Evolutionary conservation across 305 asterid species (phyloP).

Genomic region (Petunia hybrid): DNA sequence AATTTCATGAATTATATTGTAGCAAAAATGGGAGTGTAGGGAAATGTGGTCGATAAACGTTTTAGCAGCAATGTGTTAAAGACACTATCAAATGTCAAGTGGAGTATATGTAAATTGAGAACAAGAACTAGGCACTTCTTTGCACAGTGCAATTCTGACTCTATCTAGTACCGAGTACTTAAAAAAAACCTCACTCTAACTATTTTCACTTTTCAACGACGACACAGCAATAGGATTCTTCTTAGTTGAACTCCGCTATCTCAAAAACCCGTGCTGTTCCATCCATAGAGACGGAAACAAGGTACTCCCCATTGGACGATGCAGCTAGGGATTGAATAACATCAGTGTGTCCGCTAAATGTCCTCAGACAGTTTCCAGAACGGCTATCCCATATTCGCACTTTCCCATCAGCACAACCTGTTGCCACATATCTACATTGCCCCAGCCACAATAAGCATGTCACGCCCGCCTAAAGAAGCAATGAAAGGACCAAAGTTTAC

Average conservation of each 20-base stretch:
- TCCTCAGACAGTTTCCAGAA: slow-evolving; percentile 66
- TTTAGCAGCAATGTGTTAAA: no score
- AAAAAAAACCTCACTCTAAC: not conserved
- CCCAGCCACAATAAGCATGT: slow-evolving; percentile 77
- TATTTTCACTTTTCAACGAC: not conserved
- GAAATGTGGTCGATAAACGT: not conserved
- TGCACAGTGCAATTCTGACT: no score
- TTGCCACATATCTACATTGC: slow-evolving; percentile 61
- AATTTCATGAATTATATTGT: no score
- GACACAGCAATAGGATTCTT: not conserved
- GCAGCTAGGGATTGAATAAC: slow-evolving; percentile 65
- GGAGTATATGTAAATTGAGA: no score
- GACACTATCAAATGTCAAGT: no score
- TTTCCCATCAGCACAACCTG: slow-evolving; percentile 75
- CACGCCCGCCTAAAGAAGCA: slow-evolving; percentile 65
- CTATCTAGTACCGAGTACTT: not conserved
- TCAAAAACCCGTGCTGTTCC: slow-evolving; percentile 77
- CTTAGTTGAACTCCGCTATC: slow-evolving; percentile 63
- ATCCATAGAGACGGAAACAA: slow-evolving; percentile 73
- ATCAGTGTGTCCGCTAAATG: slow-evolving; percentile 62
- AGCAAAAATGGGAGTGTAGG: not conserved
- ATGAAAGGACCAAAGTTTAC: not conserved
- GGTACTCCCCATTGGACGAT: slow-evolving; percentile 57
- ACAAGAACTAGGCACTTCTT: no score
- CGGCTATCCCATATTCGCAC: slow-evolving; percentile 78